Percentiles rank a stretch among this genome's conserved stretches.
phyloP scores from a whole-genome alignment of 139 green algal species.

The Chlorella sorokiniana region DNA sequence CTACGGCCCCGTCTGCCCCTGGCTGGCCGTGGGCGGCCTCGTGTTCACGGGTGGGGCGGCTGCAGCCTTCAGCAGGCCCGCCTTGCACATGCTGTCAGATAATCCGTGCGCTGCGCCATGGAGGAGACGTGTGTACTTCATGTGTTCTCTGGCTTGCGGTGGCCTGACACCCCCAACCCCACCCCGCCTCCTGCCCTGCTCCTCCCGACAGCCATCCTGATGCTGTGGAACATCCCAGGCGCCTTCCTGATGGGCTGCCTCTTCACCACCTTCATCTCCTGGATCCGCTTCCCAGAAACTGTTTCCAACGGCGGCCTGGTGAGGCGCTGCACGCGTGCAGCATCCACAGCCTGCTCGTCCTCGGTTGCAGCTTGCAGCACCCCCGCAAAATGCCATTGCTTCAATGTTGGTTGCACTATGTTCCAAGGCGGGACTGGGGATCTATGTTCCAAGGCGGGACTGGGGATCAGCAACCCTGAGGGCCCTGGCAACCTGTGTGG shows the following conservation, averaged over 20 bases:
- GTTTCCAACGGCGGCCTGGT: conserved; percentile 27
- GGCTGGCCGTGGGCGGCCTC: conserved; percentile 59
- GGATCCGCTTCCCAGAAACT: conserved; percentile 57
- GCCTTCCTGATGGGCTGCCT: conserved; percentile 69
- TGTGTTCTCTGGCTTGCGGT: too few relatives aligned
- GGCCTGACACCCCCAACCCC: not conserved
- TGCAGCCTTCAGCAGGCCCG: not conserved
- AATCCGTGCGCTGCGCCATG: not conserved
- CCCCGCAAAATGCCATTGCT: too few relatives aligned
- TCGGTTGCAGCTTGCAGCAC: too few relatives aligned
- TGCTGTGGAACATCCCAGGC: conserved; percentile 55
- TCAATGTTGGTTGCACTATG: too few relatives aligned
- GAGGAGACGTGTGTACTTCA: too few relatives aligned
- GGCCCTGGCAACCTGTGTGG: too few relatives aligned
- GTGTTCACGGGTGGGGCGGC: conserved; percentile 48
- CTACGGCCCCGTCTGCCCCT: conserved; percentile 52
- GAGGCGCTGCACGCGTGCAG: not conserved
- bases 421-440: too few relatives aligned
- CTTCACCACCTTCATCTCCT: conserved; percentile 68
- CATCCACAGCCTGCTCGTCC: not conserved
- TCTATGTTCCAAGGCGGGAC: too few relatives aligned
- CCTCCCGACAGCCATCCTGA: conserved; percentile 32
- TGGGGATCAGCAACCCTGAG: too few relatives aligned
- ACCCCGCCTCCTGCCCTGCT: not conserved
- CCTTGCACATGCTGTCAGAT: not conserved